These are phyloP conservation scores for Rhynchospora pubera DNA, from an alignment of 176 grass and related monocot genomes.

Conservation along the genomic window DNA sequence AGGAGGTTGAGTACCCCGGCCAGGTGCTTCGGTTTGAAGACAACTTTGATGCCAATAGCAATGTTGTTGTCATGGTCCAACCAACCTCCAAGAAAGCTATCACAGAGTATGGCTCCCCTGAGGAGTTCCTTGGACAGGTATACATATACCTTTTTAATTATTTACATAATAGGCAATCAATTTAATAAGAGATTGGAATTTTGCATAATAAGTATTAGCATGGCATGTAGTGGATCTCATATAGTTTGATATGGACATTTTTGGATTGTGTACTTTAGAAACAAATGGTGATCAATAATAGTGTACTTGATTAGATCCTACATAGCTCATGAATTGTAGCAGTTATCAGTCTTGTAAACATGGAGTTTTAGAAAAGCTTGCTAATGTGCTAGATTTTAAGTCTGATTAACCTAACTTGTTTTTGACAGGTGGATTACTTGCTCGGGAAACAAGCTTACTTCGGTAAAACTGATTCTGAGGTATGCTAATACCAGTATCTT, in stretches of 20 bases:
- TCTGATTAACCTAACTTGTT: constrained; percentile 6
- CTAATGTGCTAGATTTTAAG: not conserved
- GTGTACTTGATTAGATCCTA: not conserved
- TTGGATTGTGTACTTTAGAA: not conserved
- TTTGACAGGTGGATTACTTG: constrained; percentile 59
- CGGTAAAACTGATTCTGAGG: constrained; percentile 88
- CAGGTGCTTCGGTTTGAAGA: constrained; percentile 94
- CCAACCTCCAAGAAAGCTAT: constrained; percentile 75
- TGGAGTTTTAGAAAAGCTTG: no score
- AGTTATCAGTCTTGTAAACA: no score
- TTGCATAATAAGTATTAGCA: not conserved
- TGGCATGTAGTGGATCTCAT: not conserved
- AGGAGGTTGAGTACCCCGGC: constrained; percentile 74
- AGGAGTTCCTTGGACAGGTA: constrained; percentile 69
- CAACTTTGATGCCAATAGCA: constrained; percentile 90
- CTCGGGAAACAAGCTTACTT: constrained; percentile 63
- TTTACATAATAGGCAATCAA: not conserved
- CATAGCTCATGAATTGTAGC: not conserved
- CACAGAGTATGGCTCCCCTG: constrained; percentile 70
- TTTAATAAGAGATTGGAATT: not conserved
- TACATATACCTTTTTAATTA: not conserved
- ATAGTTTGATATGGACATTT: not conserved
- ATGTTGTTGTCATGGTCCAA: constrained; percentile 66
- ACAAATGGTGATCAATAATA: not conserved
- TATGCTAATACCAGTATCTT: constrained; percentile 7